These are phyloP conservation scores for Pseudogymnoascus sp. DNA, from an alignment of 2,329 filamentous ascomycete genomes.

Conservation along the genomic window DNA sequence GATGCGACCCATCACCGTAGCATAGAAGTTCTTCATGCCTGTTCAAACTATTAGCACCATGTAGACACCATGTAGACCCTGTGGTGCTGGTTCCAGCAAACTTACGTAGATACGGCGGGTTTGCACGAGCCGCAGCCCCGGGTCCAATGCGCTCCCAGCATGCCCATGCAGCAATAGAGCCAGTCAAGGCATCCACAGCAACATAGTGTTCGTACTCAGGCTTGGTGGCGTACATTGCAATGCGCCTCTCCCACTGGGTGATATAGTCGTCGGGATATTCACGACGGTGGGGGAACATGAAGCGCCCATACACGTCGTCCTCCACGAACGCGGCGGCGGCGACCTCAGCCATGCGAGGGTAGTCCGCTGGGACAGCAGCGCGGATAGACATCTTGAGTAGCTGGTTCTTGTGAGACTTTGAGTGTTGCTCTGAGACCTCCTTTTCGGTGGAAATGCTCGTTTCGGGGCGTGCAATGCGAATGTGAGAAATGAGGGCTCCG, in stretches of 20 bases:
- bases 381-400: slow-evolving; percentile 11
- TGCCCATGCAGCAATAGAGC: slow-evolving; percentile 20
- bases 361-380: slow-evolving; percentile 5
- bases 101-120: neutral
- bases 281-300: slow-evolving; percentile 29
- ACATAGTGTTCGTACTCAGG: slow-evolving; percentile 22
- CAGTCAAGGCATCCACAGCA: slow-evolving; percentile 17
- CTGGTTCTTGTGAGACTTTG: neutral
- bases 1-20: slow-evolving; percentile 10
- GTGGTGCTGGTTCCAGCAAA: slow-evolving; percentile 8
- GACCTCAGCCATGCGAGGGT: slow-evolving; percentile 22
- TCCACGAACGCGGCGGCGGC: slow-evolving; percentile 28
- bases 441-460: neutral
- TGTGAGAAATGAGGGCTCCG: neutral
- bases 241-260: slow-evolving; percentile 26
- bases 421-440: neutral
- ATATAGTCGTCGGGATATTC: slow-evolving; percentile 26
- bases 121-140: slow-evolving; percentile 11
- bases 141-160: slow-evolving; percentile 18
- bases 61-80: slow-evolving; percentile 17
- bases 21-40: slow-evolving; percentile 1
- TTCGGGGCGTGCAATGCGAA: neutral
- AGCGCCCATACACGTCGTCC: slow-evolving; percentile 28
- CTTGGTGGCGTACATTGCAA: slow-evolving; percentile 22
- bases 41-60: slow-evolving; percentile 11